A percentile compares a stretch with the other conserved stretches of the same genome.
These are phyloP conservation scores for Helicostylum pulchrum DNA, from an alignment of 192 early-diverging fungal genomes.

Conservation along the genomic window DNA sequence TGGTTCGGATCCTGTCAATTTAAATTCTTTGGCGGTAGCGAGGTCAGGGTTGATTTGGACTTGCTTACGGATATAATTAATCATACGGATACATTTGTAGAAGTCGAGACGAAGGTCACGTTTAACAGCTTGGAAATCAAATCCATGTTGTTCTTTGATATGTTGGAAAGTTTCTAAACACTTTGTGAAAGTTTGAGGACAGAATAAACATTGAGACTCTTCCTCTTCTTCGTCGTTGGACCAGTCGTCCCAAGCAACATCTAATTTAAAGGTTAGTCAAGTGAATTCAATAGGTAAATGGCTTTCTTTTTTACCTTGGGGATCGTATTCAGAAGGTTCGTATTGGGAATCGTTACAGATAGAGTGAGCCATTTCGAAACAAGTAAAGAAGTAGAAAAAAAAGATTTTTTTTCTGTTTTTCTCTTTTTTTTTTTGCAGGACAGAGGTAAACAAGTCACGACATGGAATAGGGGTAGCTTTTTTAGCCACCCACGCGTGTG, in stretches of 20 bases:
- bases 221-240: slow-evolving; percentile 56
- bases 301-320: slow-evolving; percentile 20
- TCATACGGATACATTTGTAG: slow-evolving; percentile 77
- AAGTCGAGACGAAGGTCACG: slow-evolving; percentile 66
- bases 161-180: slow-evolving; percentile 61
- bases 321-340: slow-evolving; percentile 25
- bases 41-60: slow-evolving; percentile 22
- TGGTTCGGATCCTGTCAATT: slow-evolving; percentile 45
- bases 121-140: slow-evolving; percentile 61
- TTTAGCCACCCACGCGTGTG: not conserved
- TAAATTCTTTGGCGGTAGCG: slow-evolving; percentile 28
- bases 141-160: slow-evolving; percentile 53
- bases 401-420: not conserved
- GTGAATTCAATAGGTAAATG: not conserved
- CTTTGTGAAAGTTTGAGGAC: slow-evolving; percentile 48
- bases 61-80: slow-evolving; percentile 65
- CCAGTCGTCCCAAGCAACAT: slow-evolving; percentile 64
- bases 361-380: slow-evolving; percentile 5
- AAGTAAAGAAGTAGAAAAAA: not conserved
- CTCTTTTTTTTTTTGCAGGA: not conserved
- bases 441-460: not conserved
- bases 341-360: slow-evolving; percentile 17
- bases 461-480: not conserved
- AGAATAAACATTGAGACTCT: slow-evolving; percentile 71
- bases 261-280: slow-evolving; percentile 14